phyloP scores from a whole-genome alignment of 176 grass and related monocot species.

The Ananas comosus region DNA sequence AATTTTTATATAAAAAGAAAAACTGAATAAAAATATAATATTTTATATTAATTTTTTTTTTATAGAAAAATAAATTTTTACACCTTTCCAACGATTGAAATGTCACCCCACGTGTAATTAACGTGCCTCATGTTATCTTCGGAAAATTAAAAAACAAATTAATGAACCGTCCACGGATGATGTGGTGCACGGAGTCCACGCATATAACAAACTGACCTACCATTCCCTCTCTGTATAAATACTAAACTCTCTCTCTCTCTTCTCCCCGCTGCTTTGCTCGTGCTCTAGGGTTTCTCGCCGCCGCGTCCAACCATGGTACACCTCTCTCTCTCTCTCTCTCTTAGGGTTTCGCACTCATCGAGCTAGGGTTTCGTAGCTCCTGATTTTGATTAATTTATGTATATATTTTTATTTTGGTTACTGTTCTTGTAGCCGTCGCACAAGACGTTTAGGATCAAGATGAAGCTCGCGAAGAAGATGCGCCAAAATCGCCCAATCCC shows the following conservation, averaged over 20 bases:
- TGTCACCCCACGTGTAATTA: too few relatives aligned
- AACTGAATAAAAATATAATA: too few relatives aligned
- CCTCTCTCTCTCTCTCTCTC: neutral
- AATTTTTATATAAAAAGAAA: too few relatives aligned
- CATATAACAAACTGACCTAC: too few relatives aligned
- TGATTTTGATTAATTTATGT: neutral
- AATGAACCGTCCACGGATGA: too few relatives aligned
- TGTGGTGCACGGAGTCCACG: too few relatives aligned
- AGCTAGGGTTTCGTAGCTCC: neutral
- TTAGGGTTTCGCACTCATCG: neutral
- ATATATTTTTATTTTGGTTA: neutral
- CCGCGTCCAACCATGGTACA: neutral
- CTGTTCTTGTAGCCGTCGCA: conserved; percentile 16
- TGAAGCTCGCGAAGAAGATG: conserved; percentile 28
- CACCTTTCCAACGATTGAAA: too few relatives aligned
- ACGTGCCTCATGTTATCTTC: too few relatives aligned
- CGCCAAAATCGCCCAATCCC: conserved; percentile 23
- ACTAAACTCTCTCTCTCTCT: neutral
- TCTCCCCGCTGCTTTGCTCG: neutral
- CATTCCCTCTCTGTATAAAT: too few relatives aligned
- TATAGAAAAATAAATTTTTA: too few relatives aligned
- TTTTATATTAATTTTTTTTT: too few relatives aligned
- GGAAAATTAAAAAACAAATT: too few relatives aligned
- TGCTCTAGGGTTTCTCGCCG: conserved; percentile 12
- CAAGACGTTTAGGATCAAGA: conserved; percentile 24